Evolutionary conservation across 2,329 filamentous ascomycete genomes (phyloP).

Genomic region (Botrytis byssoidea): DNA sequence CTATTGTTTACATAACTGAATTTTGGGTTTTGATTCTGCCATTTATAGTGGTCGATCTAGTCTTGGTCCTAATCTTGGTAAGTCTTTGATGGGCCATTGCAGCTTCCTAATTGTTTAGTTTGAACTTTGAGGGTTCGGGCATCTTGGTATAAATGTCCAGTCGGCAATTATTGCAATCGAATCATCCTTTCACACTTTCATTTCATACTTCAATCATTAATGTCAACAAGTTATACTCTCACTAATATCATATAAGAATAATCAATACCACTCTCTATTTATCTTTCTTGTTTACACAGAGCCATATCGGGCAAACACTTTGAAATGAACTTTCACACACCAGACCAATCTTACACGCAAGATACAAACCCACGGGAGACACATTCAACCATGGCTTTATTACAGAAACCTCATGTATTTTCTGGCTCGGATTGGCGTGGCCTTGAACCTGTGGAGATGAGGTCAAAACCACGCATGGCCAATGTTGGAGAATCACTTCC

Average conservation of each 20-base stretch:
- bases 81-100: not conserved
- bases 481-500: conserved; percentile 7
- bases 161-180: not conserved
- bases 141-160: not conserved
- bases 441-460: conserved; percentile 3
- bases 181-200: not conserved
- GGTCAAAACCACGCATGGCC: not conserved
- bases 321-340: conserved; percentile 9
- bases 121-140: not conserved
- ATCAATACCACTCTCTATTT: not conserved
- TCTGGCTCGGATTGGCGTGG: conserved; percentile 8
- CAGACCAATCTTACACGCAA: not conserved
- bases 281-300: not conserved
- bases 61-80: conserved; percentile 5
- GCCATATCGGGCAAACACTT: not conserved
- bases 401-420: not conserved
- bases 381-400: conserved; percentile 2
- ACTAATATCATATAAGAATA: not conserved
- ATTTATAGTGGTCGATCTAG: not conserved
- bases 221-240: not conserved
- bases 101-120: not conserved
- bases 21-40: not conserved
- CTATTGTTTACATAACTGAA: not conserved
- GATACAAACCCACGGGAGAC: not conserved
- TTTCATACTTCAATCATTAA: not conserved